These are phyloP conservation scores for Wickerhamomyces bovis DNA, from an alignment of 805 yeast genomes.

Conservation along the genomic window DNA sequence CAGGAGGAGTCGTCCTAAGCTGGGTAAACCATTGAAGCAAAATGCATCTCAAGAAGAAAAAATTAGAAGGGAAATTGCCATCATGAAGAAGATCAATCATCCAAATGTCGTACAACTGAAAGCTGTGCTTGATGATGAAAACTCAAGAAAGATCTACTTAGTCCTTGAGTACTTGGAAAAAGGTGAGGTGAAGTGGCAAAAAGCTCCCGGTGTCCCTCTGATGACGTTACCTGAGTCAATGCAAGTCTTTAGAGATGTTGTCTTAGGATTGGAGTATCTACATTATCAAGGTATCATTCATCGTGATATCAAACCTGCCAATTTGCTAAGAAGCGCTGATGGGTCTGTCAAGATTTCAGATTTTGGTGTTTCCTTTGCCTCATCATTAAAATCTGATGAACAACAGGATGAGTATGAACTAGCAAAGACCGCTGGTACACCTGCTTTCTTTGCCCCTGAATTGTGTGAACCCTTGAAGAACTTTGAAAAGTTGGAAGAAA, in stretches of 20 bases:
- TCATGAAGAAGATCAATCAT: constrained; percentile 86
- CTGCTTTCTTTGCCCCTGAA: constrained; percentile 95
- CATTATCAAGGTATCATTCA: constrained; percentile 90
- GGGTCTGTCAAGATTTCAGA: constrained; percentile 88
- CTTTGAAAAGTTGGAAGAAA: constrained; percentile 16
- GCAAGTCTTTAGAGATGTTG: constrained; percentile 72
- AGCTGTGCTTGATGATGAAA: constrained; percentile 84
- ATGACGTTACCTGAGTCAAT: constrained; percentile 63
- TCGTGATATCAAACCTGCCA: constrained; percentile 95
- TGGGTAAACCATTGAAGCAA: constrained; percentile 42
- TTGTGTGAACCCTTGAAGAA: constrained; percentile 50
- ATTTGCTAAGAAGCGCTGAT: constrained; percentile 63
- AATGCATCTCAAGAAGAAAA: constrained; percentile 56
- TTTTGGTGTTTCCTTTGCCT: constrained; percentile 88
- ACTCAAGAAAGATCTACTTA: constrained; percentile 78
- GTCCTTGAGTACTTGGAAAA: constrained; percentile 85
- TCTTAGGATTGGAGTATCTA: constrained; percentile 82
- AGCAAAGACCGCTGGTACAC: constrained; percentile 96
- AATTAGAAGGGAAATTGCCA: constrained; percentile 82
- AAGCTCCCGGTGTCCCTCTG: constrained; percentile 53
- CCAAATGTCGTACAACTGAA: constrained; percentile 85
- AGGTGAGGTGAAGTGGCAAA: constrained; percentile 88
- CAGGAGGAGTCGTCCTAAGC: constrained; percentile 53
- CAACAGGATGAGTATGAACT: constrained; percentile 70
- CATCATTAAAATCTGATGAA: constrained; percentile 33